A percentile compares a stretch with the other conserved stretches of the same genome.
Conservation (phyloP, 129 eudicot species). For the carrot (Daucus carota) region DNA sequence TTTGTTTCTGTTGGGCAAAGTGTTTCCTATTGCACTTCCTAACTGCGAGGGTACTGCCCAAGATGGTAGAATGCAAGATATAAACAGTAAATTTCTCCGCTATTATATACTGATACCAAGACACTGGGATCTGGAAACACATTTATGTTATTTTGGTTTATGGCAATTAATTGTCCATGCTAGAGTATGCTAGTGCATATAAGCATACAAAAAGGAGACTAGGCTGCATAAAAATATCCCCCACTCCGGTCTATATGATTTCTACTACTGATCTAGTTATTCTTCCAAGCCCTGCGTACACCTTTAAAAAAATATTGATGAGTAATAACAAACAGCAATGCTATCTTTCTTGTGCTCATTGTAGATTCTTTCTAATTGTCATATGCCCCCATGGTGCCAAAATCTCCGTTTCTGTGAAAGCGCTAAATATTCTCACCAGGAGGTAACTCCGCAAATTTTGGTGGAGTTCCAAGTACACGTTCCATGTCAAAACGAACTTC, state of each 20-base stretch:
- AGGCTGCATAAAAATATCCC: background rate
- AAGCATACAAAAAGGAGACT: background rate
- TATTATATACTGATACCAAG: background rate
- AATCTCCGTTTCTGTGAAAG: background rate
- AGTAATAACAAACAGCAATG: background rate
- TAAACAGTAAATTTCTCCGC: background rate
- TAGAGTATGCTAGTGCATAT: background rate
- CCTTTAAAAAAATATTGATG: background rate
- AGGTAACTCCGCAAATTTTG: constrained; percentile 84
- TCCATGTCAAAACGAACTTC: constrained; percentile 98
- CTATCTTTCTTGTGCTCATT: background rate
- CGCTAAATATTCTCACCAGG: constrained; percentile 70
- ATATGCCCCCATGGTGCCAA: constrained; percentile 6
- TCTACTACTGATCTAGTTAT: background rate
- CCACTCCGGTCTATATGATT: background rate
- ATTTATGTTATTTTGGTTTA: background rate
- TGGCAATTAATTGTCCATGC: background rate
- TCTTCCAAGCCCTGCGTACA: background rate
- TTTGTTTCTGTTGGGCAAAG: background rate
- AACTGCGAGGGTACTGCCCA: background rate
- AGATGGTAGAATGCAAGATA: background rate
- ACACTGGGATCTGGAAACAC: background rate
- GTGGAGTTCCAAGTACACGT: constrained; percentile 68
- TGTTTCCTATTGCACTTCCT: background rate
- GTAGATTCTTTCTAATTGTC: background rate